A percentile compares a stretch with the other conserved stretches of the same genome.
phyloP scores from a whole-genome alignment of 2,329 filamentous ascomycete species.

The Neurospora crassa region DNA sequence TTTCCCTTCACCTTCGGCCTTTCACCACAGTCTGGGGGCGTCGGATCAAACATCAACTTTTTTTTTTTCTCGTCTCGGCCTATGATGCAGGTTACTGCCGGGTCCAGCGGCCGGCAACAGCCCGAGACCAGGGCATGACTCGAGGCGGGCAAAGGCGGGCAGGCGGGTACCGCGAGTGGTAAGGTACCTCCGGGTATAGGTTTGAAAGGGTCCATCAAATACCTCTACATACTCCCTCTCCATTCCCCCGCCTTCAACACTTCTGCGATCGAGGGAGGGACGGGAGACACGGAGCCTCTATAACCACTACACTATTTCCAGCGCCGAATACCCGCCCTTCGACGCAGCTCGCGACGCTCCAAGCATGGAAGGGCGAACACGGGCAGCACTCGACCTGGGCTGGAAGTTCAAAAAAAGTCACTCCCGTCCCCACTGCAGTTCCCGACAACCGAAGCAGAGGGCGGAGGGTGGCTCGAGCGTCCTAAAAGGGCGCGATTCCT shows the following conservation, averaged over 20 bases:
- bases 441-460: not conserved
- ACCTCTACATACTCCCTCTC: not conserved
- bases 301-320: not conserved
- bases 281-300: not conserved
- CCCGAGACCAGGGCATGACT: slow-evolving; percentile 6
- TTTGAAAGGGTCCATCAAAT: not conserved
- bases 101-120: slow-evolving; percentile 10
- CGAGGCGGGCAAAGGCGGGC: slow-evolving; percentile 1
- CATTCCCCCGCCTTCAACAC: not conserved
- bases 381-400: not conserved
- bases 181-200: not conserved
- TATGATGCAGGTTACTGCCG: slow-evolving; percentile 12
- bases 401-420: not conserved
- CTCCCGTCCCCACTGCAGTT: not conserved
- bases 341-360: not conserved
- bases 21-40: not conserved
- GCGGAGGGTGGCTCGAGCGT: not conserved
- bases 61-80: slow-evolving; percentile 6
- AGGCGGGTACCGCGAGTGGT: not conserved
- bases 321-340: not conserved
- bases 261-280: not conserved
- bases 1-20: not conserved
- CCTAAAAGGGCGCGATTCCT: not conserved
- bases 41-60: slow-evolving; percentile 5
- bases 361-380: not conserved